A percentile compares a stretch with the other conserved stretches of the same genome.
phyloP scores from a whole-genome alignment of 768 basidiomycete genomes.

The Mycena sanguinolenta region DNA sequence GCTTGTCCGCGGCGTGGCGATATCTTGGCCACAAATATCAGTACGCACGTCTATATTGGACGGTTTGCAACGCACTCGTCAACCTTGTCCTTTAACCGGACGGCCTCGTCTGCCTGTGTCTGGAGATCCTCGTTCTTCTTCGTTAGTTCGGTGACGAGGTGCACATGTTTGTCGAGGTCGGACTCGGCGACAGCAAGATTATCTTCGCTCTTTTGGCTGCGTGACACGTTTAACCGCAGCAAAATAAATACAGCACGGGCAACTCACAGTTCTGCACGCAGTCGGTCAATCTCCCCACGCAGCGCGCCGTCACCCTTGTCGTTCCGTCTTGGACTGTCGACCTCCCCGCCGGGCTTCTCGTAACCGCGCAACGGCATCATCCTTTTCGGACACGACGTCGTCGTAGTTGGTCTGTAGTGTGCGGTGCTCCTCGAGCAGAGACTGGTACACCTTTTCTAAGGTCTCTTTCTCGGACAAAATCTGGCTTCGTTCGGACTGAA shows the following conservation, averaged over 20 bases:
- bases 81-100: conserved; percentile 89
- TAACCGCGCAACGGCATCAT: conserved; percentile 77
- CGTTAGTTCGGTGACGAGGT: conserved; percentile 77
- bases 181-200: conserved; percentile 86
- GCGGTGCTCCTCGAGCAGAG: conserved; percentile 82
- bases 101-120: conserved; percentile 80
- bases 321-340: conserved; percentile 66
- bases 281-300: conserved; percentile 84
- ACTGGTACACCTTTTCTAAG: conserved; percentile 84
- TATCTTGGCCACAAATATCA: conserved; percentile 63
- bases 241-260: conserved; percentile 8
- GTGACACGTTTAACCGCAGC: conserved; percentile 45
- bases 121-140: conserved; percentile 88
- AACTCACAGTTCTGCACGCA: conserved; percentile 88
- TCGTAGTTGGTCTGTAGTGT: conserved; percentile 82
- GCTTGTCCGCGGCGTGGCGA: conserved; percentile 90
- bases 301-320: conserved; percentile 84
- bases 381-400: conserved; percentile 82
- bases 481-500: conserved; percentile 84
- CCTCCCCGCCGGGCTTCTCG: conserved; percentile 70
- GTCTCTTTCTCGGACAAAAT: conserved; percentile 89
- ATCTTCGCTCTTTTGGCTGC: conserved; percentile 94
- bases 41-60: background rate
- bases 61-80: conserved; percentile 79
- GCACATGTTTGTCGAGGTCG: conserved; percentile 85